Conservation (phyloP, 2,329 filamentous ascomycete species). For the Cladosporium velox region DNA sequence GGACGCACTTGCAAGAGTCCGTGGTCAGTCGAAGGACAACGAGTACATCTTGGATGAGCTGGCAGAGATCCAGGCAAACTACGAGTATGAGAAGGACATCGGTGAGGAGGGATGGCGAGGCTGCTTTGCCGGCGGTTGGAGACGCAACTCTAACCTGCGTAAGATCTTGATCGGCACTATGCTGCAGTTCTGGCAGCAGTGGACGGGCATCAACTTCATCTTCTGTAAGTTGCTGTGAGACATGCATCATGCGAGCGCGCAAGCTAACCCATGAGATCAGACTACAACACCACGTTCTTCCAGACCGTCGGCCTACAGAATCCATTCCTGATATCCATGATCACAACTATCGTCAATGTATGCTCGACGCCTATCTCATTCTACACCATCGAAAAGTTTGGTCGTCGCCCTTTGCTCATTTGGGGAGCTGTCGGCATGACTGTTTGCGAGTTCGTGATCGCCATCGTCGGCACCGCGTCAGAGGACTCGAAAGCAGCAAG, state of each 20-base stretch:
- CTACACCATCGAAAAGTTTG: slow-evolving; percentile 80
- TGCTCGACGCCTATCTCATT: slow-evolving; percentile 84
- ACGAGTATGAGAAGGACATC: slow-evolving; percentile 75
- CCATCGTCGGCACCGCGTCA: slow-evolving; percentile 58
- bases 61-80: slow-evolving; percentile 84
- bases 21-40: slow-evolving; percentile 72
- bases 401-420: slow-evolving; percentile 78
- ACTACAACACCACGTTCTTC: slow-evolving; percentile 77
- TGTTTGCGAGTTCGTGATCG: slow-evolving; percentile 82
- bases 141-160: slow-evolving; percentile 54
- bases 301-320: slow-evolving; percentile 72
- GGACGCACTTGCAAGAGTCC: slow-evolving; percentile 65
- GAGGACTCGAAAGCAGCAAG: slow-evolving; percentile 52
- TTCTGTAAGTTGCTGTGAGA: slow-evolving; percentile 43
- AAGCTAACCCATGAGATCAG: not conserved
- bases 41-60: slow-evolving; percentile 77
- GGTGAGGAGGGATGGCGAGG: slow-evolving; percentile 56
- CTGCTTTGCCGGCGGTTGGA: slow-evolving; percentile 59
- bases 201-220: slow-evolving; percentile 93
- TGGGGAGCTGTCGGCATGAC: slow-evolving; percentile 79
- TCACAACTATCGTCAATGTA: slow-evolving; percentile 89
- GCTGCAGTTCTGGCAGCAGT: slow-evolving; percentile 54
- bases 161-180: slow-evolving; percentile 49
- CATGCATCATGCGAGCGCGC: not conserved
- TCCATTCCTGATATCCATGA: slow-evolving; percentile 79